Base-by-base conservation (phyloP, 306 rosid species). In the Fragaria ananassa region DNA sequence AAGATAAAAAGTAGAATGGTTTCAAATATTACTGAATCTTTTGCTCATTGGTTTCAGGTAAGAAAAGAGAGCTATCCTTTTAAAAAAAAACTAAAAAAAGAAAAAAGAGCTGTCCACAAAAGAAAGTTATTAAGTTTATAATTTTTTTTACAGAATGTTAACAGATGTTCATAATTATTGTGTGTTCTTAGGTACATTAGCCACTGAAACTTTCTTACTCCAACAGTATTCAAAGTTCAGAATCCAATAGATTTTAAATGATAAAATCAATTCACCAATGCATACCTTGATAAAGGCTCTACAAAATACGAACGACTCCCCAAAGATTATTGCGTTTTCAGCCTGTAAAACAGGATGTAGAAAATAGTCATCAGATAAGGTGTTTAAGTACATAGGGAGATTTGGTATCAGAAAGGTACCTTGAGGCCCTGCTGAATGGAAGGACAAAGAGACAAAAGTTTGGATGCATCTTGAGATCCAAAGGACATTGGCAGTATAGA, bases 391-490 rank as follows among this genome's bases (percentile, higher is more conserved):
- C 50, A 67, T 63, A 15, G 81, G 72, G 68, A 76, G 53, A 76
- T 60, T 39, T 42, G 70, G 78, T 49, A 39, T 71, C 39, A 74
- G 74, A 80, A 75, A 63, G 68, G 86, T 81, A 92, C 99, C 99
- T 95, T 95, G 35, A 89, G 82, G 60, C 93, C 97, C 80, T 80
- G 82, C 81, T 87, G 93, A 81, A 95, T 87, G 61, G 99, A 92
- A 69, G 80, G 96, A 82, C 99, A 95, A 77, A 83, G 81, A 77
- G 89, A 85, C 85, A 95, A 51, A 83, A 95, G 68, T 92, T 89
- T 87, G 83, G 91, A 87, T 53, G 97, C 97, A 63, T 95, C 97
- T 87, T 95, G 97, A 81, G 92, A 85, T 66, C 93, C 91, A 76
- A 95, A 92, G 67, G 99, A 95, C 65, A 97, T 66, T 10, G 99